A percentile compares a stretch with the other conserved stretches of the same genome.
These are phyloP conservation scores for Mycena vulgaris DNA, from an alignment of 768 basidiomycete genomes.

Conservation along the genomic window DNA sequence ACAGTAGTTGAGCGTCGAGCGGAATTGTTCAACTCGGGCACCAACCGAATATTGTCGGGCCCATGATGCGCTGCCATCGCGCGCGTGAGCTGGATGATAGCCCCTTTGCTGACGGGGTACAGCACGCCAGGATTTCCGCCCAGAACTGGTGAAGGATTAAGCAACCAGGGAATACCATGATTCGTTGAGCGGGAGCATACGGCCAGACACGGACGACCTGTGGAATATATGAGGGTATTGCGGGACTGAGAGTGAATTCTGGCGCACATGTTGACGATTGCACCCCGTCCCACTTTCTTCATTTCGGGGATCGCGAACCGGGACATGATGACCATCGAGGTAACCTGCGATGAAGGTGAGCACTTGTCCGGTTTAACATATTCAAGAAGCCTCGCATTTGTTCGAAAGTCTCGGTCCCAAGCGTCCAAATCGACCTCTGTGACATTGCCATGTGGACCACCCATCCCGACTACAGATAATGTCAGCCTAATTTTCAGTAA, in stretches of 20 bases:
- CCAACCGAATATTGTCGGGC: conserved; percentile 56
- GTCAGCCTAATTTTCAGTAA: background rate
- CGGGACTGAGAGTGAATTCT: background rate
- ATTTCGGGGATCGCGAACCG: conserved; percentile 61
- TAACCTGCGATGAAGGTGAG: conserved; percentile 41
- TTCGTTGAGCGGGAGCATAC: background rate
- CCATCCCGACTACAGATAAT: conserved; percentile 52
- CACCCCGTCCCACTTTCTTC: conserved; percentile 56
- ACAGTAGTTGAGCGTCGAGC: background rate
- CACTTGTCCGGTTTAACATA: background rate
- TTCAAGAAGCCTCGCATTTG: conserved; percentile 23
- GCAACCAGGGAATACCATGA: background rate
- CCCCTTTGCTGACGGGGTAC: conserved; percentile 61
- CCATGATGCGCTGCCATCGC: conserved; percentile 63
- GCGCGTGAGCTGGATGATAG: conserved; percentile 60
- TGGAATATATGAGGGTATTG: background rate
- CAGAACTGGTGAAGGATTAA: conserved; percentile 19
- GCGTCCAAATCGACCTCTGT: conserved; percentile 57
- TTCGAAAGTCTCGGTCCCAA: conserved; percentile 48
- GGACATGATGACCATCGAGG: conserved; percentile 62
- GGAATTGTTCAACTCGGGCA: conserved; percentile 15
- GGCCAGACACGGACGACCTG: conserved; percentile 35
- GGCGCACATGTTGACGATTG: conserved; percentile 56
- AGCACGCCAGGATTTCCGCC: conserved; percentile 58
- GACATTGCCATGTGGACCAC: conserved; percentile 50